phyloP scores from a whole-genome alignment of 2,329 filamentous ascomycete species.

The Colletotrichum theobromicola region DNA sequence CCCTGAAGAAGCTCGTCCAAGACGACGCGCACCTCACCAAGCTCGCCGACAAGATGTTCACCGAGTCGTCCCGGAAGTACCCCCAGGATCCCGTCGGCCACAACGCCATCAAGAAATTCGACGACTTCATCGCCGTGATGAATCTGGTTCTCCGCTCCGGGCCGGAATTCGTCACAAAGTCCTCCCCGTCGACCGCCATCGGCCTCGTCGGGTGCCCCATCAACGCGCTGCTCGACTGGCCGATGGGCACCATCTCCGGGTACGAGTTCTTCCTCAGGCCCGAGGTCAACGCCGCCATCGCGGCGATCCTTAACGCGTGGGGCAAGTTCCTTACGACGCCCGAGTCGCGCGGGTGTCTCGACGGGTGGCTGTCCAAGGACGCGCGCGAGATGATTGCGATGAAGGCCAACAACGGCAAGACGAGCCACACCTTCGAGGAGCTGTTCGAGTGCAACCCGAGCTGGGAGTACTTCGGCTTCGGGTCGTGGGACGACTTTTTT shows the following conservation, averaged over 20 bases:
- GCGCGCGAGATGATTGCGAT: conserved; percentile 19
- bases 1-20: not conserved
- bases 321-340: conserved; percentile 24
- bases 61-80: not conserved
- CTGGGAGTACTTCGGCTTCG: conserved; percentile 62
- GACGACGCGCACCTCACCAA: not conserved
- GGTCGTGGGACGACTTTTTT: conserved; percentile 75
- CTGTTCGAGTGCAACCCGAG: conserved; percentile 65
- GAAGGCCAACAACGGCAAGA: conserved; percentile 47
- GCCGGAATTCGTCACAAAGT: not conserved
- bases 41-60: conserved; percentile 2
- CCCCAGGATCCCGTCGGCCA: not conserved
- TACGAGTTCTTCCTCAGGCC: conserved; percentile 58
- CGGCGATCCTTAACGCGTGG: conserved; percentile 56
- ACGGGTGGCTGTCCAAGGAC: conserved; percentile 25
- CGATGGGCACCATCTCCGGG: conserved; percentile 60
- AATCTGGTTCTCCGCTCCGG: not conserved
- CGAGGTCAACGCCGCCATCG: conserved; percentile 56
- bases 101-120: not conserved
- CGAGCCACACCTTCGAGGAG: conserved; percentile 58
- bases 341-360: conserved; percentile 23
- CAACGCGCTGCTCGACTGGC: conserved; percentile 63
- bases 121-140: not conserved
- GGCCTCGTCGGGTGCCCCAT: conserved; percentile 61
- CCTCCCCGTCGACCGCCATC: not conserved